Evolutionary conservation across 139 green algal genomes (phyloP).

Genomic region (Mesotaenium endlicherianum): DNA sequence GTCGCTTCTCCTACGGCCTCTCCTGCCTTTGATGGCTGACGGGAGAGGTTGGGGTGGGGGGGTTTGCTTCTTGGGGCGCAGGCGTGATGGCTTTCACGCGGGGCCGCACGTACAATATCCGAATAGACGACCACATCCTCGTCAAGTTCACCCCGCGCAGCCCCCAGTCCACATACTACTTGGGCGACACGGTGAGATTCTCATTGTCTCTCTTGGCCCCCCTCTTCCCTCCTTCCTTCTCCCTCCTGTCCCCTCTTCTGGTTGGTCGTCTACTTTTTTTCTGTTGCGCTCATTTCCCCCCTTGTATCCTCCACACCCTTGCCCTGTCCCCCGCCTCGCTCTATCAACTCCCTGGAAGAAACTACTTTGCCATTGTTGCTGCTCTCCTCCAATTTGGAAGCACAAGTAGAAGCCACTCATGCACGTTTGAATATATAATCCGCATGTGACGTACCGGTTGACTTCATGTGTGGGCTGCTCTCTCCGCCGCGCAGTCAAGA

Average conservation of each 20-base stretch:
- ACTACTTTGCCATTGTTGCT: too few relatives aligned
- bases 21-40: not conserved
- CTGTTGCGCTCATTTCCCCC: not conserved
- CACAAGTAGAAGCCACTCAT: too few relatives aligned
- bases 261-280: not conserved
- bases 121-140: constrained; percentile 46
- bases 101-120: constrained; percentile 47
- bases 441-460: too few relatives aligned
- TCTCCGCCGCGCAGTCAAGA: too few relatives aligned
- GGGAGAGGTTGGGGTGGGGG: not conserved
- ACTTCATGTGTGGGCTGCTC: too few relatives aligned
- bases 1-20: not conserved
- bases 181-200: constrained; percentile 31
- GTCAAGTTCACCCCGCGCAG: constrained; percentile 38
- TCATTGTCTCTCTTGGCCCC: not conserved
- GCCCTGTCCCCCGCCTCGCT: not conserved
- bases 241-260: not conserved
- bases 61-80: not conserved
- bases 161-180: constrained; percentile 31
- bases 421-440: too few relatives aligned
- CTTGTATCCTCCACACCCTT: not conserved
- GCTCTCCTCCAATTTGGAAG: too few relatives aligned
- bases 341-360: too few relatives aligned
- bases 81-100: not conserved
- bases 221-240: not conserved